phyloP scores from a whole-genome alignment of 305 asterid genomes.

The Fraxinus albicans region DNA sequence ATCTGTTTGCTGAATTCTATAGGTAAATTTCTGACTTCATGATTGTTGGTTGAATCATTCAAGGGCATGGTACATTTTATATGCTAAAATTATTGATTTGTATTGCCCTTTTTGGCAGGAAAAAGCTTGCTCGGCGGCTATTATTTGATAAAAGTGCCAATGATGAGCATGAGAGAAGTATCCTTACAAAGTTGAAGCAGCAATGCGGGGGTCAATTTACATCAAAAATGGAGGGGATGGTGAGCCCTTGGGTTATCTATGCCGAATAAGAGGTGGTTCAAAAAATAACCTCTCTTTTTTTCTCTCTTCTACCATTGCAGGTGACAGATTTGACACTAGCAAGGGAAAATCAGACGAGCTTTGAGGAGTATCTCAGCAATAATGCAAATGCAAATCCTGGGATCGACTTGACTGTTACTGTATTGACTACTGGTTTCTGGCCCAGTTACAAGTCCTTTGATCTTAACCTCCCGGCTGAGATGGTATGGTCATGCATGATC shows the following conservation, averaged over 20 bases:
- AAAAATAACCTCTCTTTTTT: neutral
- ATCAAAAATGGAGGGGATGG: constrained; percentile 99
- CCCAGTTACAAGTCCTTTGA: constrained; percentile 96
- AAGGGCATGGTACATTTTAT: neutral
- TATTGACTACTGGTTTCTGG: constrained; percentile 96
- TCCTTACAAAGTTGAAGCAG: constrained; percentile 89
- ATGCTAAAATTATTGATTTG: neutral
- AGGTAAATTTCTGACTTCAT: constrained; percentile 42
- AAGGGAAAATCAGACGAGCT: constrained; percentile 82
- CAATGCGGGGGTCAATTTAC: constrained; percentile 96
- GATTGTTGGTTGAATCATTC: constrained; percentile 5
- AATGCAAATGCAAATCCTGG: constrained; percentile 76
- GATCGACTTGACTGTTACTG: constrained; percentile 92
- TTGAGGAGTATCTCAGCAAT: constrained; percentile 75
- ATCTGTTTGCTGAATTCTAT: constrained; percentile 91
- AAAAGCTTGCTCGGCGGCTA: constrained; percentile 90
- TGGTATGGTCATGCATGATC: constrained; percentile 47
- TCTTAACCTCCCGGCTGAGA: constrained; percentile 92
- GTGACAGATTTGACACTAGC: constrained; percentile 95
- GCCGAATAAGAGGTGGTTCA: neutral
- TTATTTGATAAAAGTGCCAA: constrained; percentile 97
- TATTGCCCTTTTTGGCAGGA: constrained; percentile 44
- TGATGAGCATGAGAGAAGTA: constrained; percentile 96
- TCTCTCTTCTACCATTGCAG: constrained; percentile 41
- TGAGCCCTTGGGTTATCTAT: constrained; percentile 30